Evolutionary conservation across 208 protist species (phyloP), one percentile per base, ranked within the genome.

Genomic region (Acanthamoeba quina): DNA sequence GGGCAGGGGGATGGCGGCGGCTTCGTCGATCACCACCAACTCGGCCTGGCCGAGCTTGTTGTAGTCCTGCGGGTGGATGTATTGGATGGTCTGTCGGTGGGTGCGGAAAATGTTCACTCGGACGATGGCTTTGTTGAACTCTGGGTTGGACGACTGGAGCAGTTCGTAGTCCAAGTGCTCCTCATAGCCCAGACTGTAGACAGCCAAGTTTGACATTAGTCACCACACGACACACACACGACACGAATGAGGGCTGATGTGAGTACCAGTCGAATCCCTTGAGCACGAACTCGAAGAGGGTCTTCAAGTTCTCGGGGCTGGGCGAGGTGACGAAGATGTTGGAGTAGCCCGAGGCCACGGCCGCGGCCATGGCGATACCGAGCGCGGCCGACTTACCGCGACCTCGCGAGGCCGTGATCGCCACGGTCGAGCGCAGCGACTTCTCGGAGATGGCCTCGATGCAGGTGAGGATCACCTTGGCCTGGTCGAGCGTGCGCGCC

Each of bases 261-360:
- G 37, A 0, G 0, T 82, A 93, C 89, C 89, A 93, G 94, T 99
- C 98, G 44, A 99, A 98, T 34, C 98, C 99, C 41, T 98, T 98
- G 56, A 99, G 97, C 1, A 99, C 98, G 95, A 99, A 99, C 96
- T 99, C 98, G 95, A 99, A 99, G n/a, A 99, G 97, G 1, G 99
- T 99, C 95, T 99, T 98, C 78, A 99, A 94, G 96, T 99, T 99
- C 92, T 99, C 98, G 10, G 99, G 99, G 11, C 97, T 98, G 52
- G 99, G 99, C 7, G 99, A 98, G 34, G 99, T 99, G 56, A 99
- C 99, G 93, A 99, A 99, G 78, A 99, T 99, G 95, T 99, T 99
- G n/a, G 98, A 99, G 96, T 99, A 97, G 72, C 99, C 99, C 93
- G 99, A 98, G 0, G 97, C 98, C 19, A 99, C 94, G 0, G 99